Base-by-base conservation (phyloP, 768 basidiomycete species). In the Amanita exitialis region DNA sequence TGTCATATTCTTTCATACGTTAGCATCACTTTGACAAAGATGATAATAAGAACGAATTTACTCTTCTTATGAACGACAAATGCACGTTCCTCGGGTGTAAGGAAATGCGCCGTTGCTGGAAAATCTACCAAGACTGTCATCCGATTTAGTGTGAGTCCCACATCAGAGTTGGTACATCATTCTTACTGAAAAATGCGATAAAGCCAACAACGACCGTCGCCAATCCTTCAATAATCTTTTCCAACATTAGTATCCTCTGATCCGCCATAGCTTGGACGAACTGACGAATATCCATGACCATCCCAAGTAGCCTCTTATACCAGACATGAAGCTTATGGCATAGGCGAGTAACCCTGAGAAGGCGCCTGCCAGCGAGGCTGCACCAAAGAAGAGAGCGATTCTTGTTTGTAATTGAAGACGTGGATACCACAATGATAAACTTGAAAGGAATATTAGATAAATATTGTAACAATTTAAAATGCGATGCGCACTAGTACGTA, bases 251-350 rank as follows among this genome's bases (percentile, higher is more conserved):
- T 13, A 34, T 30, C 30, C 9, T 32, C 21, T 35, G 12, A 4
- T 20, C 1, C 4, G 23, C 37, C 28, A 16, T 28, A 3, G 5
- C 48, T 23, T 16, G 16, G 20, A 10, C 13, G 30, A 7, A 61
- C 75, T 38, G 54, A 82, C 79, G 51, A 84, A 84, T 44, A 83
- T 83, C 82, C 82, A 83, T 0, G 76, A 77, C 82, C 82, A 84
- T 10, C 79, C 81, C 16, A 71, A 57, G n/a, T 77, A 57, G 2
- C 77, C 74, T 3, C 58, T 62, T 0, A 62, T 62, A 0, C 76
- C 77, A 23, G 63, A 59, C 78, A 83, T 76, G 47, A 76, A 74
- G 35, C 71, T 68, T 23, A 83, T 77, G 0, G 60, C 79, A 59
- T 69, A 81, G 0, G 81, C 81, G 15, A 83, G 57, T 5, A 82